Conservation (phyloP, 1,284 basidiomycete species). For the Ganoderma lingzhi region DNA sequence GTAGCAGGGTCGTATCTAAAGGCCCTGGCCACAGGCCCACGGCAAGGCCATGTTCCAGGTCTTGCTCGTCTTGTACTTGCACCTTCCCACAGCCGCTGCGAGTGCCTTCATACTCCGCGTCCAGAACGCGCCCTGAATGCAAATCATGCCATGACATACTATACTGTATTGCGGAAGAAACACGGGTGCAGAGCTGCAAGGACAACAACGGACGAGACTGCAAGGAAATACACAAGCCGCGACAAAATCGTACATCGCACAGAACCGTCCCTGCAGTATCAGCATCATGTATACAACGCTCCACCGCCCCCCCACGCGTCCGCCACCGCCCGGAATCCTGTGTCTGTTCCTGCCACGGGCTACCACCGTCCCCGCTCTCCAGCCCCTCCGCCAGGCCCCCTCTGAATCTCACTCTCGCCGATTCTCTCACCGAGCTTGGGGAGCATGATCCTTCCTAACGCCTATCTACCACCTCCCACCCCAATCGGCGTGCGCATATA, state of each 20-base stretch:
- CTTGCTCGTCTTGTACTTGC: neutral
- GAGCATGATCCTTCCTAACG: constrained; percentile 9
- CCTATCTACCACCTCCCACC: constrained; percentile 63
- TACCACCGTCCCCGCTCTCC: constrained; percentile 5
- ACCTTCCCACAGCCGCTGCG: constrained; percentile 9
- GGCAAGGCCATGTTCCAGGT: neutral
- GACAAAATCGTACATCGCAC: constrained; percentile 28
- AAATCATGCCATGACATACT: constrained; percentile 9
- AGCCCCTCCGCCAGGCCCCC: neutral
- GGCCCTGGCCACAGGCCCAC: constrained; percentile 9
- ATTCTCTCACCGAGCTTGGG: constrained; percentile 1
- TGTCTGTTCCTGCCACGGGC: neutral
- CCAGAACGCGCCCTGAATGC: constrained; percentile 1
- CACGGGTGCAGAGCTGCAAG: constrained; percentile 23
- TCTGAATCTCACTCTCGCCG: neutral
- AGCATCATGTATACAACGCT: constrained; percentile 26
- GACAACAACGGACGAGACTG: constrained; percentile 26
- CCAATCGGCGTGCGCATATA: constrained; percentile 72
- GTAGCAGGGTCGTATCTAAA: neutral
- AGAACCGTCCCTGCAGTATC: constrained; percentile 28
- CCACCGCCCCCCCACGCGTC: constrained; percentile 10
- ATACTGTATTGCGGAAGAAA: constrained; percentile 9
- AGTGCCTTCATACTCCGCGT: constrained; percentile 11
- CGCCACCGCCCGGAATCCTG: neutral
- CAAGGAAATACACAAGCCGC: constrained; percentile 21